Evolutionary conservation across 768 basidiomycete genomes (phyloP).

Genomic region (Asterophora parasitica): DNA sequence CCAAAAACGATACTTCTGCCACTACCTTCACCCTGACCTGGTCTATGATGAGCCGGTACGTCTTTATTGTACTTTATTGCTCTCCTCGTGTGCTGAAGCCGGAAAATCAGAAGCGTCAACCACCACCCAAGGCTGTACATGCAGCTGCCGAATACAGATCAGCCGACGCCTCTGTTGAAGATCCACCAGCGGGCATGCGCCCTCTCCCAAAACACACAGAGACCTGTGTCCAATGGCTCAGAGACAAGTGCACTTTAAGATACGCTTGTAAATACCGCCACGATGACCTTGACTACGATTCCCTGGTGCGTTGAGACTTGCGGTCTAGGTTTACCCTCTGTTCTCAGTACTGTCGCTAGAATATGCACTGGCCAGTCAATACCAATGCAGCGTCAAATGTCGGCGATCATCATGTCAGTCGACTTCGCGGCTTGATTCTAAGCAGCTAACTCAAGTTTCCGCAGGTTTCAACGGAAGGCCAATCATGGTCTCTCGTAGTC

Average conservation of each 20-base stretch:
- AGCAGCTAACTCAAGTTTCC: neutral
- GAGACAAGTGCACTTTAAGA: constrained; percentile 21
- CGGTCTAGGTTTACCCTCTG: neutral
- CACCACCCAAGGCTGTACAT: neutral
- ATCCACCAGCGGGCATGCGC: constrained; percentile 17
- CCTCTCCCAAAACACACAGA: constrained; percentile 13
- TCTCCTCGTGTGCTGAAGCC: neutral
- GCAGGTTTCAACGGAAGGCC: constrained; percentile 4
- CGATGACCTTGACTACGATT: constrained; percentile 27
- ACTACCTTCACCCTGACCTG: too few species aligned
- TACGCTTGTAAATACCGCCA: constrained; percentile 27
- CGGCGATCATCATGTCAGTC: neutral
- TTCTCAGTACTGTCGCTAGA: neutral
- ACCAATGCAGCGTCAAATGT: neutral
- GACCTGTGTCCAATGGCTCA: constrained; percentile 25
- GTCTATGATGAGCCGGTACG: too few species aligned
- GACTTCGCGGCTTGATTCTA: neutral
- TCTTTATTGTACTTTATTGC: too few species aligned
- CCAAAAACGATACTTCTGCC: too few species aligned
- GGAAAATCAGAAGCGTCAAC: neutral
- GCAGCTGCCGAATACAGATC: neutral
- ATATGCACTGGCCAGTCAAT: neutral
- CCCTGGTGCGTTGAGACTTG: constrained; percentile 18
- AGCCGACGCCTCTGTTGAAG: constrained; percentile 1
- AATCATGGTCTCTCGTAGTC: constrained; percentile 27